Base-by-base conservation (phyloP, 2,329 filamentous ascomycete genomes). In the Stagonosporopsis chrysanthemi region DNA sequence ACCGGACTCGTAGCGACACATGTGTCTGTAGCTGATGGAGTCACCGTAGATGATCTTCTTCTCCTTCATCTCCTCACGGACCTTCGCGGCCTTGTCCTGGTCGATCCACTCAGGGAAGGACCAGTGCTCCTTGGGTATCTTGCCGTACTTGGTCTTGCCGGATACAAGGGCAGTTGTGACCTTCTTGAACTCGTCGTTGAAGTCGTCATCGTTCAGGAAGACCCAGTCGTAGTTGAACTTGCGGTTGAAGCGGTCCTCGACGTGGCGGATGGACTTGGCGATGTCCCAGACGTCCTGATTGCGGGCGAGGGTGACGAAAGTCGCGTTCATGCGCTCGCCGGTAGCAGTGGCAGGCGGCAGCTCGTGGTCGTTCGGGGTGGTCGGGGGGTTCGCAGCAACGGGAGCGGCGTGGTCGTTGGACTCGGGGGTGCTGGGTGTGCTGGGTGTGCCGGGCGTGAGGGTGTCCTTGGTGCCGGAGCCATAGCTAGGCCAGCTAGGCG, bases 171-270 rank as follows among this genome's bases (percentile, higher is more conserved):
- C 88, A 4, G 85, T 85, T 4, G 95, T 99, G 64, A 98, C 84
- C 78, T 92, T 94, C 79, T 93, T 98, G 84, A 99, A 99, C 9
- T 87, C 88, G 3, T 91, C 90, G 74, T 97, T 90, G 72, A 99
- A 99, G 0, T 92, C 91, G 76, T 93, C 87, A 75, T 99, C 95
- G 79, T 99, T 99, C 61, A 99, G 82, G 81, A 99, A 99, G 50
- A 99, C 94, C 96, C 96, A 99, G 76, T 98, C 94, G 80, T 99
- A 99, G 82, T 96, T 89, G 82, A 90, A 98, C 71, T 94, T 90
- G 71, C 88, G 87, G 82, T 99, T 99, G 87, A 99, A 99, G 73
- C 95, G 91, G 78, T 99, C 95, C 80, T 99, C 95, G 54, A 99
- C 88, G 74, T 97, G 91, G 54, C 95, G 91, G 73, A 99, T 99